phyloP scores from a whole-genome alignment of 352 stramenopile genomes.

The Phytophthora pluvialis region DNA sequence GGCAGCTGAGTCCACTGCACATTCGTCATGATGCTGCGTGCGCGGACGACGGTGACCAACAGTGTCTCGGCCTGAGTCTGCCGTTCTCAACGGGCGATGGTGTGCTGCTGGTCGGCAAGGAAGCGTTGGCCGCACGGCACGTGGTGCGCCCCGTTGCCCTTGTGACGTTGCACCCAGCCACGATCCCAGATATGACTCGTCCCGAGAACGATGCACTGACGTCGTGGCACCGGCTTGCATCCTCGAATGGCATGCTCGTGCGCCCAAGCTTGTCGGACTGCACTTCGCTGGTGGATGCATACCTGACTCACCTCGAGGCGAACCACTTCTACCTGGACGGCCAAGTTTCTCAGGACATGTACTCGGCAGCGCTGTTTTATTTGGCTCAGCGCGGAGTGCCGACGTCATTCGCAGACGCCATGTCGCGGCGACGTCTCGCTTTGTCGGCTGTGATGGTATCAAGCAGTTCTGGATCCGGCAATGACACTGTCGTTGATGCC shows the following conservation, averaged over 20 bases:
- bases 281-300: slow-evolving; percentile 45
- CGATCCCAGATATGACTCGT: slow-evolving; percentile 28
- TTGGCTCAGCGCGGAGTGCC: slow-evolving; percentile 55
- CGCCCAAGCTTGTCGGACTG: slow-evolving; percentile 27
- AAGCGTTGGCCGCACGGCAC: slow-evolving; percentile 35
- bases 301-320: slow-evolving; percentile 37
- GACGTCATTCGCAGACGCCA: slow-evolving; percentile 31
- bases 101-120: slow-evolving; percentile 40
- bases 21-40: slow-evolving; percentile 33
- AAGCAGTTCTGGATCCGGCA: slow-evolving; percentile 17
- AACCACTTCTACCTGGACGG: slow-evolving; percentile 43
- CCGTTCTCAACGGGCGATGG: slow-evolving; percentile 27
- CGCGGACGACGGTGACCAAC: slow-evolving; percentile 19
- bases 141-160: slow-evolving; percentile 13
- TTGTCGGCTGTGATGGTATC: slow-evolving; percentile 26
- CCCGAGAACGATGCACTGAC: slow-evolving; percentile 19
- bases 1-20: slow-evolving; percentile 38
- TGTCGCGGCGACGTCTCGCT: slow-evolving; percentile 28
- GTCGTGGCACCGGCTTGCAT: slow-evolving; percentile 42
- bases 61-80: slow-evolving; percentile 47
- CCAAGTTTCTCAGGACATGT: slow-evolving; percentile 35
- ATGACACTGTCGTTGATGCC: slow-evolving; percentile 5
- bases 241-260: slow-evolving; percentile 34
- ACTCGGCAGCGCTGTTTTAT: slow-evolving; percentile 52
- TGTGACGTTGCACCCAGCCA: slow-evolving; percentile 28